Conservation (phyloP, 2,329 filamentous ascomycete genomes). For the Torrubiella hemipterigena region DNA sequence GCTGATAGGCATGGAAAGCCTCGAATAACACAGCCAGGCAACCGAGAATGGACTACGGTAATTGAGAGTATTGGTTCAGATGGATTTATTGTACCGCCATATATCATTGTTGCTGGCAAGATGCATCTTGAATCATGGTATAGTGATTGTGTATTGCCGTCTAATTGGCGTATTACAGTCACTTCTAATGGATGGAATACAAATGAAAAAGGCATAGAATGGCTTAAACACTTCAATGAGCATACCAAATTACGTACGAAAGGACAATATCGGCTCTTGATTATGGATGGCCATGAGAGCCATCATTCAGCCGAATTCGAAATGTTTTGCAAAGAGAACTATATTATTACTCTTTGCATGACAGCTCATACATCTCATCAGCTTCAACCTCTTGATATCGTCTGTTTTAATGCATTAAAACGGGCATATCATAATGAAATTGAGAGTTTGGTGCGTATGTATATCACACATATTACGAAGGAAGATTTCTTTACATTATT, state of each 20-base stretch:
- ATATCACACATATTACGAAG: conserved; percentile 18
- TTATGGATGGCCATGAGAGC: conserved; percentile 24
- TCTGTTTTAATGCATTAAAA: conserved; percentile 23
- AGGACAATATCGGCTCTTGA: conserved; percentile 19
- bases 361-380: conserved; percentile 21
- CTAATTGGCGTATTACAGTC: conserved; percentile 15
- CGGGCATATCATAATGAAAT: conserved; percentile 16
- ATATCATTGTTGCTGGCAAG: conserved; percentile 7
- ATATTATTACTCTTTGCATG: conserved; percentile 24
- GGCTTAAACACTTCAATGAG: conserved; percentile 21
- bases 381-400: conserved; percentile 25
- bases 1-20: conserved; percentile 2
- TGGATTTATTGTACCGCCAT: conserved; percentile 3
- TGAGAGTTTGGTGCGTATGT: conserved; percentile 13
- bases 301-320: conserved; percentile 21
- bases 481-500: conserved; percentile 15
- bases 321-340: conserved; percentile 18
- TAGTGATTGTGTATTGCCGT: conserved; percentile 12
- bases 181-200: conserved; percentile 20
- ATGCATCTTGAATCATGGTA: conserved; percentile 9
- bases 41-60: conserved; percentile 7
- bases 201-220: conserved; percentile 19
- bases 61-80: conserved; percentile 5
- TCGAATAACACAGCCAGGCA: conserved; percentile 5
- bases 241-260: conserved; percentile 13